Conservation (phyloP, 306 rosid genomes). For the Mucuna pruriens region DNA sequence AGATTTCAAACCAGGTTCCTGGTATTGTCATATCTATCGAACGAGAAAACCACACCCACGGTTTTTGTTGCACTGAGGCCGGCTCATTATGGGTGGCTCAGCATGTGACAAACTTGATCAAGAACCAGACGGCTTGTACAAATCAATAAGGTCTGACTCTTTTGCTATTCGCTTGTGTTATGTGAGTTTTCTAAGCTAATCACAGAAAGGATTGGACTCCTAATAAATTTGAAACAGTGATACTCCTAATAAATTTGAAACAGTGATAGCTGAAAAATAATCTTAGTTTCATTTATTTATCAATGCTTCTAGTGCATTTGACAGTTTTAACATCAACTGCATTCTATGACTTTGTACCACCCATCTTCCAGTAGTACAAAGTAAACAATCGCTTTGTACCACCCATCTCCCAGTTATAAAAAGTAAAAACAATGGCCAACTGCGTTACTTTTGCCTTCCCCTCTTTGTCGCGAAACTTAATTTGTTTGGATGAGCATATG, state of each 20-base stretch:
- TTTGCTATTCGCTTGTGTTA: constrained; percentile 34
- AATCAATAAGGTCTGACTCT: constrained; percentile 40
- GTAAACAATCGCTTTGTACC: background rate
- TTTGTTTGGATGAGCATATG: too few relatives aligned
- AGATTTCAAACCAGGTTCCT: constrained; percentile 83
- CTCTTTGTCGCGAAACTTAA: too few relatives aligned
- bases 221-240: background rate
- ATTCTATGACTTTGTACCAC: background rate
- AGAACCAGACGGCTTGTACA: constrained; percentile 48
- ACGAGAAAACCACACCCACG: constrained; percentile 76
- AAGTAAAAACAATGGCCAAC: background rate
- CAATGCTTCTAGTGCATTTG: constrained; percentile 4
- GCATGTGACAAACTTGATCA: constrained; percentile 71
- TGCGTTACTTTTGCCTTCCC: background rate
- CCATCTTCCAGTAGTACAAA: constrained; percentile 4
- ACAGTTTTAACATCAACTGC: background rate
- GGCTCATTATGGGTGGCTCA: constrained; percentile 89
- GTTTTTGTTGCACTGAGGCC: constrained; percentile 78
- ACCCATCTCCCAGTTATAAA: background rate
- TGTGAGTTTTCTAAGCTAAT: constrained; percentile 27
- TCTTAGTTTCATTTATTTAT: background rate
- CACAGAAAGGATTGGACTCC: constrained; percentile 3
- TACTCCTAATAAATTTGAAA: background rate
- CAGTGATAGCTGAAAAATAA: background rate
- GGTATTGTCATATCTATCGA: constrained; percentile 57